Conservation (phyloP, 192 early-diverging fungal species). For the Funneliformis mosseae region DNA sequence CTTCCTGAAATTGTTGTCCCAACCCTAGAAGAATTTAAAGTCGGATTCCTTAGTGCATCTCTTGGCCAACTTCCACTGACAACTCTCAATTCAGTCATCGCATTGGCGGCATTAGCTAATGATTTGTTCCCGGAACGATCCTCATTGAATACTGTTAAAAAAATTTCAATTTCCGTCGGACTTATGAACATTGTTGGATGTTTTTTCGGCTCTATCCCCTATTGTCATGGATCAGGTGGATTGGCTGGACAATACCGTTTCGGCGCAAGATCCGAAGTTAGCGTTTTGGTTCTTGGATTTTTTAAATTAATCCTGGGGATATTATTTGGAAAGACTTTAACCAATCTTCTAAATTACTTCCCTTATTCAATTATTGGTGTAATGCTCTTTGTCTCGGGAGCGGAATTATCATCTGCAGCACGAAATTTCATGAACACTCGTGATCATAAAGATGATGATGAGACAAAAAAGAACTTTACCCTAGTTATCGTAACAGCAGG, state of each 20-base stretch:
- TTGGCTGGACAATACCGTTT: slow-evolving; percentile 95
- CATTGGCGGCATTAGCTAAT: slow-evolving; percentile 70
- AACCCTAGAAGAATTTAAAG: slow-evolving; percentile 64
- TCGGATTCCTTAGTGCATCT: slow-evolving; percentile 77
- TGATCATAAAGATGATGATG: slow-evolving; percentile 45
- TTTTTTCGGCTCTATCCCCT: slow-evolving; percentile 78
- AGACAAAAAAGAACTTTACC: slow-evolving; percentile 60
- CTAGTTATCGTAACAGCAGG: slow-evolving; percentile 74
- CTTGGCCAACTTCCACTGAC: slow-evolving; percentile 90
- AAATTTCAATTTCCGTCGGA: slow-evolving; percentile 67
- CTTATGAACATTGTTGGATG: slow-evolving; percentile 79
- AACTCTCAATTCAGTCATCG: slow-evolving; percentile 84
- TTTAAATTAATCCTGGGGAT: slow-evolving; percentile 79
- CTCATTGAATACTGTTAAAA: slow-evolving; percentile 48
- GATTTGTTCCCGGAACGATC: slow-evolving; percentile 79
- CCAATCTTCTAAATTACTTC: slow-evolving; percentile 69
- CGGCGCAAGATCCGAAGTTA: slow-evolving; percentile 82
- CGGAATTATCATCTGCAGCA: slow-evolving; percentile 69
- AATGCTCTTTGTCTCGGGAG: slow-evolving; percentile 83
- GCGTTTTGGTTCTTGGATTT: slow-evolving; percentile 74
- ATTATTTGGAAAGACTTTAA: slow-evolving; percentile 81
- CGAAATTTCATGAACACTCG: slow-evolving; percentile 43
- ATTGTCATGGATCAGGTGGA: slow-evolving; percentile 85
- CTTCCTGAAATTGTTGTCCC: slow-evolving; percentile 59
- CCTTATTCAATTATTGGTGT: slow-evolving; percentile 82